phyloP scores from a whole-genome alignment of 75 land plant genomes.

The Picea sitchensis region DNA sequence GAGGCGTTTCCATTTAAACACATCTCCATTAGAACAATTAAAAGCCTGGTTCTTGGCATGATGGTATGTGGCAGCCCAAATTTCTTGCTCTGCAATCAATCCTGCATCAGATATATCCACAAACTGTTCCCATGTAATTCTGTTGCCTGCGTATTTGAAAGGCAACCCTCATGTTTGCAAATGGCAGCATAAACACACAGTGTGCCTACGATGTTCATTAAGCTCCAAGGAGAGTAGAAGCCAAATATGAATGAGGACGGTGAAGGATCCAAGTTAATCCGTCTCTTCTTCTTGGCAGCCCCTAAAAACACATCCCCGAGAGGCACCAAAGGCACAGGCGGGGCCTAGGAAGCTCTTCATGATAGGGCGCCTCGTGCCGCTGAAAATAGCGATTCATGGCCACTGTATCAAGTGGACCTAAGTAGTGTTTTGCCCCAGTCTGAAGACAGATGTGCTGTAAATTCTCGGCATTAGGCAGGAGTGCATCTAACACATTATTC shows the following conservation, averaged over 20 bases:
- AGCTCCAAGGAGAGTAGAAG: slow-evolving; percentile 63
- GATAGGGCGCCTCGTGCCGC: slow-evolving; percentile 57
- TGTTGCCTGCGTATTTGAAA: slow-evolving; percentile 48
- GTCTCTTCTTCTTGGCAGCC: slow-evolving; percentile 21
- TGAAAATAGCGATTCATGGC: slow-evolving; percentile 10
- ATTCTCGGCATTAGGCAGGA: slow-evolving; percentile 45
- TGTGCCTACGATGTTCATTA: slow-evolving; percentile 50
- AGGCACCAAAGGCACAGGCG: no score
- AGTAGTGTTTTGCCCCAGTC: slow-evolving; percentile 73
- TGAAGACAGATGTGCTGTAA: slow-evolving; percentile 68
- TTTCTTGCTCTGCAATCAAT: slow-evolving; percentile 82
- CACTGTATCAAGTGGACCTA: slow-evolving; percentile 48
- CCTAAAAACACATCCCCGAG: slow-evolving; percentile 50
- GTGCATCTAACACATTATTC: slow-evolving; percentile 47
- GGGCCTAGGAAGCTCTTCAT: slow-evolving; percentile 74
- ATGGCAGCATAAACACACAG: slow-evolving; percentile 69
- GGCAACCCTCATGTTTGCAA: slow-evolving; percentile 50
- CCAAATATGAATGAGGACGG: slow-evolving; percentile 63
- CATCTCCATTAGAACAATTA: slow-evolving; percentile 70
- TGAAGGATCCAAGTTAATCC: slow-evolving; percentile 62
- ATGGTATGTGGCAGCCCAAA: slow-evolving; percentile 73
- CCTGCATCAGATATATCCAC: slow-evolving; percentile 70
- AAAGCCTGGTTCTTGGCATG: slow-evolving; percentile 72
- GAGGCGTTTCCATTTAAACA: slow-evolving; percentile 68
- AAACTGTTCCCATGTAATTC: slow-evolving; percentile 55